phyloP scores from a whole-genome alignment of 495 filamentous ascomycete genomes.

The Penicillium pancosmium region DNA sequence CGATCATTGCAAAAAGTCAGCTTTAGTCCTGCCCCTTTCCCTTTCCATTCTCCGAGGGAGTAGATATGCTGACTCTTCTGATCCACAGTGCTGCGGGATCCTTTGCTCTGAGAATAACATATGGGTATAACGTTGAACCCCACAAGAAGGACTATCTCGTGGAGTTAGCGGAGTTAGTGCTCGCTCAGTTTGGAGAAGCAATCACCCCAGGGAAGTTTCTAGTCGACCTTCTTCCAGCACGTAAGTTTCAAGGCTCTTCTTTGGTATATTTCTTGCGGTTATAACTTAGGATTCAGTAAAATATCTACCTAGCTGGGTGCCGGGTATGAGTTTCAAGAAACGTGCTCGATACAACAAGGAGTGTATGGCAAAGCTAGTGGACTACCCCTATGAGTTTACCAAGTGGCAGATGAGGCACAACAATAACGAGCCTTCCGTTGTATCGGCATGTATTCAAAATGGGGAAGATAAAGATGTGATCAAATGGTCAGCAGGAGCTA shows the following conservation, averaged over 20 bases:
- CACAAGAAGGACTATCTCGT: neutral
- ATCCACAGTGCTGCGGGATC: neutral
- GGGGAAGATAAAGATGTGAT: neutral
- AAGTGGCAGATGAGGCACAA: neutral
- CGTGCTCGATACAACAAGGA: neutral
- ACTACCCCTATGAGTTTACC: neutral
- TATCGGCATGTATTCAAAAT: neutral
- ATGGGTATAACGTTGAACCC: constrained; percentile 1
- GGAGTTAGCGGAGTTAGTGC: neutral
- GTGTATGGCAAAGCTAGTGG: neutral
- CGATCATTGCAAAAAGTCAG: neutral
- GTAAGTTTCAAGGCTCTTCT: neutral
- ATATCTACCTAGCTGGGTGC: neutral
- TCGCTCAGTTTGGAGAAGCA: neutral
- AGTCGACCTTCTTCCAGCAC: neutral
- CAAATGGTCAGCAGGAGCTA: neutral
- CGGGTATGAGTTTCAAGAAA: neutral
- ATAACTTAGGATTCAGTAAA: neutral
- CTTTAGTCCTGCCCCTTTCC: neutral
- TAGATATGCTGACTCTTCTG: neutral
- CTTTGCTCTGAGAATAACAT: neutral
- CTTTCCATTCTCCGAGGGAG: neutral
- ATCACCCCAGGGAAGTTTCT: neutral
- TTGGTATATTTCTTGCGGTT: too few species aligned
- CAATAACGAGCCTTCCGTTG: neutral